Conservation (phyloP, 345 rosid species). For the Toxicodendron radicans region DNA sequence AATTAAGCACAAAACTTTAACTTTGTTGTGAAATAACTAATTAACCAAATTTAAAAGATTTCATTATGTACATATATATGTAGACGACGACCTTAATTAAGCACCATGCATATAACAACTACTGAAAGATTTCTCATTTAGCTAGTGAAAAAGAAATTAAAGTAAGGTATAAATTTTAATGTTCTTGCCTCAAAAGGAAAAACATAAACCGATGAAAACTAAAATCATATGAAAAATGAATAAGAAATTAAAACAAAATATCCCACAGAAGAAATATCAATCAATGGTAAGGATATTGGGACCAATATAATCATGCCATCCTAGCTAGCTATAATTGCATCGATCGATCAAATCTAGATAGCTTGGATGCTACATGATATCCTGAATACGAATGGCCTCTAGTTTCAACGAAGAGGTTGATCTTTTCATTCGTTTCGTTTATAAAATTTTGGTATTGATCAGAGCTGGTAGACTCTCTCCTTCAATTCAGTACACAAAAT, state of each 20-base stretch:
- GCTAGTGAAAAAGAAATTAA: neutral
- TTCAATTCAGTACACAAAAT: conserved; percentile 15
- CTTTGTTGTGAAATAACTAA: neutral
- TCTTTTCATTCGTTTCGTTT: neutral
- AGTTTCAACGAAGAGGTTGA: neutral
- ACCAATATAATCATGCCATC: neutral
- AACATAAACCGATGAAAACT: too few relatives aligned
- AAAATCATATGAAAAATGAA: neutral
- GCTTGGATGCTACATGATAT: neutral
- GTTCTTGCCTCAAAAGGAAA: too few relatives aligned
- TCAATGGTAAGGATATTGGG: neutral
- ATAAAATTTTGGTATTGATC: neutral
- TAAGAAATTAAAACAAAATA: neutral
- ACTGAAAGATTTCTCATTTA: too few relatives aligned
- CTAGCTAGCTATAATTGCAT: neutral
- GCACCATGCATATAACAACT: too few relatives aligned
- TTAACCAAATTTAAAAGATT: too few relatives aligned
- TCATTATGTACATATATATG: too few relatives aligned
- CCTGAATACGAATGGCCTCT: neutral
- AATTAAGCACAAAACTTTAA: neutral
- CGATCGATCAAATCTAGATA: neutral
- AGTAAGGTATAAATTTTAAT: too few relatives aligned
- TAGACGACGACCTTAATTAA: too few relatives aligned
- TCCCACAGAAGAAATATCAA: neutral
- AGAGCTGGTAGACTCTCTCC: conserved; percentile 29